These are phyloP conservation scores for Somion occarium DNA, from an alignment of 1,284 basidiomycete genomes.

Conservation along the genomic window DNA sequence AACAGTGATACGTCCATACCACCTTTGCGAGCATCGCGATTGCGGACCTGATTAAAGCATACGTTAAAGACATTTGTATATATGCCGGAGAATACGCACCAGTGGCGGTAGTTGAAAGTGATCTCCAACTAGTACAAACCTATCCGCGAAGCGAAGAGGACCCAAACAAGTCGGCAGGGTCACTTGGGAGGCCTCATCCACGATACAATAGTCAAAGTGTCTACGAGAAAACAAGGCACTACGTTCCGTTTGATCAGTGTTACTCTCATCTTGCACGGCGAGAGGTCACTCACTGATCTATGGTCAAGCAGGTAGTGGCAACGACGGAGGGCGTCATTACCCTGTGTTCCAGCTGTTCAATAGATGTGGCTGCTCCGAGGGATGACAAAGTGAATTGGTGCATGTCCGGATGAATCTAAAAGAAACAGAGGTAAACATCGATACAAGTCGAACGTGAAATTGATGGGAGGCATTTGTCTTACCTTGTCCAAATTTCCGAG, in stretches of 20 bases:
- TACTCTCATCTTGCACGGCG: background rate
- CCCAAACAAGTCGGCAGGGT: slow-evolving; percentile 94
- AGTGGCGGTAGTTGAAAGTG: slow-evolving; percentile 96
- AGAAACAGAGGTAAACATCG: background rate
- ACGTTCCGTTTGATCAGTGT: background rate
- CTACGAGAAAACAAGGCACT: slow-evolving; percentile 84
- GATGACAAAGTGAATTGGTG: slow-evolving; percentile 66
- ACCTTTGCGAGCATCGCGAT: slow-evolving; percentile 71
- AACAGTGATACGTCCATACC: slow-evolving; percentile 92
- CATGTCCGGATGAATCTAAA: slow-evolving; percentile 76
- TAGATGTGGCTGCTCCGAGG: slow-evolving; percentile 48
- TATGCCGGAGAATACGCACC: slow-evolving; percentile 38
- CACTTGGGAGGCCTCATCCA: slow-evolving; percentile 98
- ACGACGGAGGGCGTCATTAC: slow-evolving; percentile 89
- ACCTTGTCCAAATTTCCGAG: slow-evolving; percentile 92
- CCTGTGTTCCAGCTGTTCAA: slow-evolving; percentile 76
- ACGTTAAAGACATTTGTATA: no score
- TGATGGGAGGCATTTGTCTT: slow-evolving; percentile 38
- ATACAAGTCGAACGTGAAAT: background rate
- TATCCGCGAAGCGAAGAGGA: slow-evolving; percentile 85
- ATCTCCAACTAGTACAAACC: slow-evolving; percentile 94
- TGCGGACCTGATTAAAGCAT: slow-evolving; percentile 72
- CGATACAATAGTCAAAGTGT: slow-evolving; percentile 94
- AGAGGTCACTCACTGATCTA: slow-evolving; percentile 75
- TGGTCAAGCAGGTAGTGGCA: slow-evolving; percentile 90